phyloP scores from a whole-genome alignment of 345 rosid genomes.

The Dimocarpus longan region DNA sequence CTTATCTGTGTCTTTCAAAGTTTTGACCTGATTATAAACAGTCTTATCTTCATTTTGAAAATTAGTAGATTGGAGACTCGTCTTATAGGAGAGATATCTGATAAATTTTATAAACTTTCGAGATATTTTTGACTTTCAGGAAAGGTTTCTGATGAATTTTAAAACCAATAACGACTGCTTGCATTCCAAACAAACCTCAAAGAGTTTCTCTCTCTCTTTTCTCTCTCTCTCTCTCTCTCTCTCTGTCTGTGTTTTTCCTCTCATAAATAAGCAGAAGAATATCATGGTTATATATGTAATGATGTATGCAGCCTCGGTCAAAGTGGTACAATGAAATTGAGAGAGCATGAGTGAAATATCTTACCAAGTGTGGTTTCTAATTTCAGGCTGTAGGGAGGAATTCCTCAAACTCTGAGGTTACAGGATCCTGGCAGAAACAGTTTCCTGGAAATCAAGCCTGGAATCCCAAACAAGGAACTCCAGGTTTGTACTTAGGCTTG shows the following conservation, averaged over 20 bases:
- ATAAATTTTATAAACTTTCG: not conserved
- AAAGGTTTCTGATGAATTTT: not conserved
- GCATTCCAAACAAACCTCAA: not conserved
- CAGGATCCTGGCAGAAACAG: constrained; percentile 50
- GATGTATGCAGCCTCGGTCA: not conserved
- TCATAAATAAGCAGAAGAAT: not conserved
- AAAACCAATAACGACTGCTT: not conserved
- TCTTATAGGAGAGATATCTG: not conserved
- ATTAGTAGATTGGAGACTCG: not conserved
- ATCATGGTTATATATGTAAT: no score
- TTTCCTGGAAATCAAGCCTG: constrained; percentile 41
- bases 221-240: no score
- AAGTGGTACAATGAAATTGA: not conserved
- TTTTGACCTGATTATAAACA: no score
- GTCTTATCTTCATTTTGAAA: not conserved
- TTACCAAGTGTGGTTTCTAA: not conserved
- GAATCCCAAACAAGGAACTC: constrained; percentile 48
- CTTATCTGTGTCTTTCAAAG: not conserved
- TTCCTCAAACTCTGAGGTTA: constrained; percentile 40
- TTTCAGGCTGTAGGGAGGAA: constrained; percentile 56
- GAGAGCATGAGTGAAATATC: not conserved
- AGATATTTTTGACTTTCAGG: not conserved
- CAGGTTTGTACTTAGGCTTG: constrained; percentile 43
- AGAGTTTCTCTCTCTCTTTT: no score
- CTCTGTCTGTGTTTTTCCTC: no score